Percentiles rank a stretch among this genome's conserved stretches.
phyloP scores from a whole-genome alignment of 177 flowering plant species.

The Vitis hybrid region DNA sequence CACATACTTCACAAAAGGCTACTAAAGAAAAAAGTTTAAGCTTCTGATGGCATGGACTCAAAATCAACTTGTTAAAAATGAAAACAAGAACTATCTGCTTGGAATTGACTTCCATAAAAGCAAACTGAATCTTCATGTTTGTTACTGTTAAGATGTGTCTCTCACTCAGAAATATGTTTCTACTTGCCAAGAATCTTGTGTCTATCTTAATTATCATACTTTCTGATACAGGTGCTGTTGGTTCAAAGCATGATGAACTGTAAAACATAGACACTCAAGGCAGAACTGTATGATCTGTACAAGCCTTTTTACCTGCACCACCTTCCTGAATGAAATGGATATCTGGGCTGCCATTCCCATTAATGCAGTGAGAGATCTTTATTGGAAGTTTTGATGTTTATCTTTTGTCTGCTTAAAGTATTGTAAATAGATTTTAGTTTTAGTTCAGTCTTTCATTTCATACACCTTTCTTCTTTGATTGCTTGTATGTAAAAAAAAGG shows the following conservation, averaged over 20 bases:
- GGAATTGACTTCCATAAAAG: too few species aligned
- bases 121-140: too few species aligned
- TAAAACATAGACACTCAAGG: constrained; percentile 21
- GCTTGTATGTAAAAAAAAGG: not conserved
- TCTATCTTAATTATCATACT: not conserved
- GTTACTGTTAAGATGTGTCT: too few species aligned
- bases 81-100: too few species aligned
- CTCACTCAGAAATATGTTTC: too few species aligned
- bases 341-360: not conserved
- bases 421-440: not conserved
- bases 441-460: not conserved
- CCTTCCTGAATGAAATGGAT: not conserved
- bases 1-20: too few species aligned
- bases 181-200: not conserved
- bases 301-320: not conserved
- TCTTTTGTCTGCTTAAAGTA: not conserved
- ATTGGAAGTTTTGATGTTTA: not conserved
- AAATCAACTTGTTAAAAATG: too few species aligned
- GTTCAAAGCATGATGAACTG: constrained; percentile 55
- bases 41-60: too few species aligned
- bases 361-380: not conserved
- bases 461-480: not conserved
- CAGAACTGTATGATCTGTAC: constrained; percentile 3
- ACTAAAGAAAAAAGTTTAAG: too few species aligned
- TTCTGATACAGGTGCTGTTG: constrained; percentile 27